These are phyloP conservation scores for Daldinia eschscholtzii DNA, from an alignment of 2,329 filamentous ascomycete species.

Conservation along the genomic window DNA sequence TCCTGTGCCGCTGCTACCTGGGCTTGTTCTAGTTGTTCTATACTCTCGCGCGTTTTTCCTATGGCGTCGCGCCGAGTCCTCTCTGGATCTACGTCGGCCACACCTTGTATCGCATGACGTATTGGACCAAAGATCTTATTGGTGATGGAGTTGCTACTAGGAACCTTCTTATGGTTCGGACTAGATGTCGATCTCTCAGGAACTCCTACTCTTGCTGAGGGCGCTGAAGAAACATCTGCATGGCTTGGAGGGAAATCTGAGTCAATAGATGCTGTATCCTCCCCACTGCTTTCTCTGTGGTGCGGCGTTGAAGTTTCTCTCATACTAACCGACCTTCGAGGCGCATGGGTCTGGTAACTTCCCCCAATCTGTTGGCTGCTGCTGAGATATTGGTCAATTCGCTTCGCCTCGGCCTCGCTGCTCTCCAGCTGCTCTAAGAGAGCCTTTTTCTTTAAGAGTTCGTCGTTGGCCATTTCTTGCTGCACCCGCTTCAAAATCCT, in stretches of 20 bases:
- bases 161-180: constrained; percentile 79
- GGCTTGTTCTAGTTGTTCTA: constrained; percentile 89
- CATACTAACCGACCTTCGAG: constrained; percentile 75
- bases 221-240: constrained; percentile 74
- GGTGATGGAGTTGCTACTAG: constrained; percentile 91
- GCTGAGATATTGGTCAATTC: constrained; percentile 92
- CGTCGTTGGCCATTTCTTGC: constrained; percentile 96
- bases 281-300: constrained; percentile 69
- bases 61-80: constrained; percentile 92
- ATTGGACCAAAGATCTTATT: constrained; percentile 95
- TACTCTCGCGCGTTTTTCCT: constrained; percentile 91
- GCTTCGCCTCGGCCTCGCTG: constrained; percentile 91
- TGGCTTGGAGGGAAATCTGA: constrained; percentile 95
- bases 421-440: constrained; percentile 90
- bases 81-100: constrained; percentile 96
- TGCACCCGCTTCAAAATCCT: constrained; percentile 94
- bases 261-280: constrained; percentile 91
- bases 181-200: constrained; percentile 65
- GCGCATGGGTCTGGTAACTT: constrained; percentile 59
- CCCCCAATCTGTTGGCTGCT: constrained; percentile 71
- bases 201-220: constrained; percentile 80
- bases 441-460: constrained; percentile 86
- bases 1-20: constrained; percentile 89
- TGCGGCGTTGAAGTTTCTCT: constrained; percentile 64
- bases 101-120: constrained; percentile 94